Evolutionary conservation across 1,284 basidiomycete species (phyloP), one percentile per base, ranked within the genome.

Genomic region (Stereum hirsutum): DNA sequence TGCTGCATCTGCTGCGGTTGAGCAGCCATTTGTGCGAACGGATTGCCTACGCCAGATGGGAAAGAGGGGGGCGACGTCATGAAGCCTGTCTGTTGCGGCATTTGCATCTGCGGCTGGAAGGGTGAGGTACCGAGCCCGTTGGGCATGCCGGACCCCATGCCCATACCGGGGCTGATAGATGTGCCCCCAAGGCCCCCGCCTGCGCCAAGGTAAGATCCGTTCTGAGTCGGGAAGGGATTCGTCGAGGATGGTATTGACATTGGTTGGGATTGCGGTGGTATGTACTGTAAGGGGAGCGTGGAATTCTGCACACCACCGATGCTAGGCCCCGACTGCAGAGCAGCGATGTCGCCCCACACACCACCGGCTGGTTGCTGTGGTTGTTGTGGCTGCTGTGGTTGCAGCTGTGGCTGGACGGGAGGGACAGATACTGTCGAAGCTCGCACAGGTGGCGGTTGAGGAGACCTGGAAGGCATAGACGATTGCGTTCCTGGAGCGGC

Each of bases 231-330:
- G 25, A 41, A 31, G 11, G 21, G 38, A 32, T 36, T 46, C 42
- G 43, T 11, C 47, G 39, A 11, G 38, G 23, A 19, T 11, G 21
- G 27, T 12, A 6, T 38, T 41, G 32, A 41, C 21, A 43, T 25
- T 8, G 49, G 41, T 17, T 53, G 24, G 15, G 42, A 28, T 28
- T 25, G 14, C 6, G 39, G 32, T 15, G 56, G 19, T 45, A 68
- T 63, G 47, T 70, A 76, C 52, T 78, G 77, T 15, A 78, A 57
- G 6, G 77, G 76, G 27, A 78, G 59, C 1, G 75, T 72, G 0
- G 73, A 70, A 28, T 60, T 62, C 30, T 63, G 54, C 2, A 65
- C 54, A 4, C 68, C 56, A 14, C 43, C 55, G n/a, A n/a, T n/a
- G n/a, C n/a, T n/a, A n/a, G n/a, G n/a, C n/a, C n/a, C n/a, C n/a